phyloP scores from a whole-genome alignment of 2,329 filamentous ascomycete genomes.

The Phaeosphaeriaceae sp. region DNA sequence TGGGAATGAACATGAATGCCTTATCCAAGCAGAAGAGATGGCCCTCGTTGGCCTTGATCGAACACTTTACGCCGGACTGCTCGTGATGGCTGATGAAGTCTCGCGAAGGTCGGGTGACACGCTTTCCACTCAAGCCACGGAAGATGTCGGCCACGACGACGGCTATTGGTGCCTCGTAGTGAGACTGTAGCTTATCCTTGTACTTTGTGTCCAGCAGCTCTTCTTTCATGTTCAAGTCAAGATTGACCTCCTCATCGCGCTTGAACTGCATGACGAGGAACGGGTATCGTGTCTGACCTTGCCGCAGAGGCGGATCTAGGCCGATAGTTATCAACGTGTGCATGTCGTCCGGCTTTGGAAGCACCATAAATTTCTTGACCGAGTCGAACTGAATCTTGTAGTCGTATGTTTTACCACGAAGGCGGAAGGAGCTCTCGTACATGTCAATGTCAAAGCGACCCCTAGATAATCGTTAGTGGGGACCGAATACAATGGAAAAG shows the following conservation, averaged over 20 bases:
- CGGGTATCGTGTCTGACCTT: conserved; percentile 96
- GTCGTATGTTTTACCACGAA: conserved; percentile 98
- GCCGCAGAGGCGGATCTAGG: conserved; percentile 90
- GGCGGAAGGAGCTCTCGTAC: conserved; percentile 96
- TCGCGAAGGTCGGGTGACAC: conserved; percentile 90
- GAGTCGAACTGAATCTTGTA: conserved; percentile 99
- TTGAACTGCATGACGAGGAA: conserved; percentile 99
- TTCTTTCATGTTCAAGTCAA: conserved; percentile 95
- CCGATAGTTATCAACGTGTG: conserved; percentile 95
- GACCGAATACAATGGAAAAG: conserved; percentile 12
- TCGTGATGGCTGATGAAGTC: conserved; percentile 94
- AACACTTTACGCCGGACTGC: conserved; percentile 96
- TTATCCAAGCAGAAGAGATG: conserved; percentile 97
- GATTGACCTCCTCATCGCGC: conserved; percentile 93
- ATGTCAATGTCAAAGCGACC: conserved; percentile 99
- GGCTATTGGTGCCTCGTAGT: conserved; percentile 88
- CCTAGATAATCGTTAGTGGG: conserved; percentile 60
- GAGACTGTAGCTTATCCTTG: conserved; percentile 84
- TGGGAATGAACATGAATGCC: conserved; percentile 98
- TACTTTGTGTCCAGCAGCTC: conserved; percentile 85
- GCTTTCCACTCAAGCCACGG: conserved; percentile 91
- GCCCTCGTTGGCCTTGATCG: conserved; percentile 99
- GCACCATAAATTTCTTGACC: conserved; percentile 98
- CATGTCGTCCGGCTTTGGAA: conserved; percentile 97
- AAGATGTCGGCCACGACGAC: conserved; percentile 96